Conservation (phyloP, 2,329 filamentous ascomycete genomes). For the Hymenoscyphus occultus region DNA sequence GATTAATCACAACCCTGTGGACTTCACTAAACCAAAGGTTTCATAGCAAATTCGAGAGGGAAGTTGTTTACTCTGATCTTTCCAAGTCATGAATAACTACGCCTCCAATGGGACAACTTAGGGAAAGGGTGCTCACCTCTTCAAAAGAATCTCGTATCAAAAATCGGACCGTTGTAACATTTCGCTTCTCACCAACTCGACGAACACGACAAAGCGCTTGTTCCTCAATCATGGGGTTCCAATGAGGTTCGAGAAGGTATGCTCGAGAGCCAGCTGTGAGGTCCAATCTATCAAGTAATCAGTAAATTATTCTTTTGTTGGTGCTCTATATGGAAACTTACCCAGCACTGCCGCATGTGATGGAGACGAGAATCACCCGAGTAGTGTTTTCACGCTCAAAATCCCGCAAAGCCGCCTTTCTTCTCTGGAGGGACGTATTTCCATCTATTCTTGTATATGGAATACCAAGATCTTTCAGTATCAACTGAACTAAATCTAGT, state of each 20-base stretch:
- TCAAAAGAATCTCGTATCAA: conserved; percentile 33
- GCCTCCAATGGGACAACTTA: no score
- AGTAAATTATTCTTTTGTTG: neutral
- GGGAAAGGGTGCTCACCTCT: conserved; percentile 12
- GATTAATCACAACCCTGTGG: no score
- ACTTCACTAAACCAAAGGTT: no score
- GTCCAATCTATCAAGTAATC: conserved; percentile 11
- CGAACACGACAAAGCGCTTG: conserved; percentile 32
- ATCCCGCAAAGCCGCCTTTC: neutral
- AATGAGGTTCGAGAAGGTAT: conserved; percentile 34
- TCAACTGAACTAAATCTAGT: conserved; percentile 7
- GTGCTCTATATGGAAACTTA: neutral
- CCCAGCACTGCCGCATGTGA: conserved; percentile 9
- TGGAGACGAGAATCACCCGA: conserved; percentile 10
- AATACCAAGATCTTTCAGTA: neutral
- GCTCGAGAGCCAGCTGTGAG: conserved; percentile 26
- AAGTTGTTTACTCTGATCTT: no score
- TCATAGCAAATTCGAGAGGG: no score
- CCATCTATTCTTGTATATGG: conserved; percentile 8
- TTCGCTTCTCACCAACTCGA: conserved; percentile 29
- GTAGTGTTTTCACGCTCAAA: neutral
- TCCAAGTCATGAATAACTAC: no score
- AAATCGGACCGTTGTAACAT: conserved; percentile 31
- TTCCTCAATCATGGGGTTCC: conserved; percentile 34
- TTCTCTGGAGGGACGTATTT: neutral